Evolutionary conservation across 805 yeast species (phyloP).

Genomic region (Sugiyamaella lignohabitans): DNA sequence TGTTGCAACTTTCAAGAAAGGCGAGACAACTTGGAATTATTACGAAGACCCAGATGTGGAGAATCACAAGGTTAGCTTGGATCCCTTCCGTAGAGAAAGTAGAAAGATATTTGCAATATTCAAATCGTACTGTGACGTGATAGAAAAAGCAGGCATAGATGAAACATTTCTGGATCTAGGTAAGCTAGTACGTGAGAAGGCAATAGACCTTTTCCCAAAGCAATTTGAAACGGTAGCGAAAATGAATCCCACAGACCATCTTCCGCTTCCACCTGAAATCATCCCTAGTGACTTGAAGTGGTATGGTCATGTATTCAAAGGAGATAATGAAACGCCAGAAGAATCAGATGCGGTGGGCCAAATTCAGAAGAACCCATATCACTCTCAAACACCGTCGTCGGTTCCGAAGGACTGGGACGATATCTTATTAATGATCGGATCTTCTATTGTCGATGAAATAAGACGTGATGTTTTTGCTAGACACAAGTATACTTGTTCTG

Average conservation of each 20-base stretch:
- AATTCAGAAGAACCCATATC: neutral
- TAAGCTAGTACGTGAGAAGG: slow-evolving; percentile 42
- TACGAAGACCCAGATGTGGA: slow-evolving; percentile 47
- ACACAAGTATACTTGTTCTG: slow-evolving; percentile 80
- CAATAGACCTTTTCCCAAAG: slow-evolving; percentile 43
- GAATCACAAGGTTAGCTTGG: slow-evolving; percentile 76
- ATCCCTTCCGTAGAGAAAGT: slow-evolving; percentile 85
- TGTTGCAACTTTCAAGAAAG: slow-evolving; percentile 88
- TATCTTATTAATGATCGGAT: slow-evolving; percentile 58
- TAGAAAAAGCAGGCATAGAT: slow-evolving; percentile 94
- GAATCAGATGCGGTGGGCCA: neutral
- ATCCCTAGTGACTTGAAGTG: slow-evolving; percentile 21
- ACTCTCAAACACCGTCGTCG: neutral
- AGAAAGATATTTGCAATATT: slow-evolving; percentile 68
- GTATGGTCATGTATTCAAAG: slow-evolving; percentile 18
- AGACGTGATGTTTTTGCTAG: slow-evolving; percentile 46
- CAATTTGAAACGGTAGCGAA: neutral
- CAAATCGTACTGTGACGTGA: slow-evolving; percentile 52
- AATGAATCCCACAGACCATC: neutral
- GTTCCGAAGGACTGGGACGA: slow-evolving; percentile 70
- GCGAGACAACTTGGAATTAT: slow-evolving; percentile 79
- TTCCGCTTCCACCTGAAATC: slow-evolving; percentile 13
- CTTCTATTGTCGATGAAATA: slow-evolving; percentile 48
- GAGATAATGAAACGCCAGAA: neutral
- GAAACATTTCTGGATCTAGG: slow-evolving; percentile 88